A percentile compares a stretch with the other conserved stretches of the same genome.
Conservation (phyloP, 2,329 filamentous ascomycete species). For the Diaporthe sp. region DNA sequence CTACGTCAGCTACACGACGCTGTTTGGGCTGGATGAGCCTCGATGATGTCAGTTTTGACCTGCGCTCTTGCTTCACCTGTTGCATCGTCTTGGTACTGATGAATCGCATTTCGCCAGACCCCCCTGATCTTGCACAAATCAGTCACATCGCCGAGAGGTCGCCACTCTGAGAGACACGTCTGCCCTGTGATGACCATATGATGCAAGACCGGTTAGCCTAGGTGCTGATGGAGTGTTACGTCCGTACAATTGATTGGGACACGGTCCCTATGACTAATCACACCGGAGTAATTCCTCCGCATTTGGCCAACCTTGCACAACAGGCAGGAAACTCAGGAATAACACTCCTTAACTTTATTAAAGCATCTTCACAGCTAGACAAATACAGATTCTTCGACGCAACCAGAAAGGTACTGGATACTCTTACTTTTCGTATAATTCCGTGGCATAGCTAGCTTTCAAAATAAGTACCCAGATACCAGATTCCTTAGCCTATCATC, state of each 20-base stretch:
- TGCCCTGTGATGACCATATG: not conserved
- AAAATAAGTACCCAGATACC: too few species aligned
- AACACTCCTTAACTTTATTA: too few species aligned
- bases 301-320: not conserved
- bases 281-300: not conserved
- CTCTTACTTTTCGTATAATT: too few species aligned
- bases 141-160: not conserved
- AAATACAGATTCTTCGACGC: too few species aligned
- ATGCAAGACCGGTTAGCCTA: not conserved
- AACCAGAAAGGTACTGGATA: too few species aligned
- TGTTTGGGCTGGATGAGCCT: slow-evolving; percentile 9
- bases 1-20: slow-evolving; percentile 18
- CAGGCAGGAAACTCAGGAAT: too few species aligned
- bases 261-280: not conserved
- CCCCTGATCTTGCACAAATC: not conserved
- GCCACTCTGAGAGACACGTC: not conserved
- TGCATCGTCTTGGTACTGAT: not conserved
- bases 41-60: slow-evolving; percentile 19
- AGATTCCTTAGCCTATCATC: too few species aligned
- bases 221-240: not conserved
- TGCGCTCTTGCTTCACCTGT: not conserved
- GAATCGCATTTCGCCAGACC: not conserved
- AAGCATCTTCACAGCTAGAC: too few species aligned
- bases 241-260: not conserved
- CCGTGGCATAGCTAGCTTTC: too few species aligned